Evolutionary conservation across 768 basidiomycete species (phyloP).

Genomic region (Pisolithus microcarpus): DNA sequence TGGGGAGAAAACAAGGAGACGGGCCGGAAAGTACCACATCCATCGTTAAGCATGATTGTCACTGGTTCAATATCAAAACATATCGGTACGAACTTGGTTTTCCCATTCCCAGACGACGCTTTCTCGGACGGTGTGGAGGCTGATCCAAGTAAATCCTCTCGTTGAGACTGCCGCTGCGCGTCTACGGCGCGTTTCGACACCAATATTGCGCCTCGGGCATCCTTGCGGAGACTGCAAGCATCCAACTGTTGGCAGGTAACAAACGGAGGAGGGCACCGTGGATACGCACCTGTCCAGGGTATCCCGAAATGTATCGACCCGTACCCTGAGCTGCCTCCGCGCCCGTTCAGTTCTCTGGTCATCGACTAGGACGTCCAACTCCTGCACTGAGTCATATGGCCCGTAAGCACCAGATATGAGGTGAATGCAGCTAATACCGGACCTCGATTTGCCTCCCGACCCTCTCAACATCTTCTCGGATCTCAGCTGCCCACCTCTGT

Average conservation of each 20-base stretch:
- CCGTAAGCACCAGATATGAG: background rate
- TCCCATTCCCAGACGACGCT: slow-evolving; percentile 37
- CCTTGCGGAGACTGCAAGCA: slow-evolving; percentile 46
- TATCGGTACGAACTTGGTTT: slow-evolving; percentile 45
- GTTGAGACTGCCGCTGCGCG: slow-evolving; percentile 45
- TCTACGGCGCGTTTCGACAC: slow-evolving; percentile 71
- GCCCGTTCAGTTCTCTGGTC: slow-evolving; percentile 59
- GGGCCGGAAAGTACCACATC: background rate
- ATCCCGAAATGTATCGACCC: slow-evolving; percentile 43
- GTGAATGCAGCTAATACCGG: slow-evolving; percentile 28
- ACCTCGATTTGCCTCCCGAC: slow-evolving; percentile 61
- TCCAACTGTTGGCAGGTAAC: background rate
- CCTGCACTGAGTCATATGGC: slow-evolving; percentile 30
- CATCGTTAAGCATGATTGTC: background rate
- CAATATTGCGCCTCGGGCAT: slow-evolving; percentile 62
- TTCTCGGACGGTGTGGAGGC: slow-evolving; percentile 44
- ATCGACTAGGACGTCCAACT: slow-evolving; percentile 61
- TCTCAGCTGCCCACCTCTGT: slow-evolving; percentile 64
- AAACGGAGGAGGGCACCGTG: background rate
- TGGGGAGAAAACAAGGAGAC: background rate
- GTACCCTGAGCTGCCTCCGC: slow-evolving; percentile 39
- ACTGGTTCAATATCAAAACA: background rate
- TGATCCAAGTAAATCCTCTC: slow-evolving; percentile 63
- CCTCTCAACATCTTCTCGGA: slow-evolving; percentile 66
- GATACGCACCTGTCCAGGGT: slow-evolving; percentile 47